Percentiles rank a stretch among this genome's conserved stretches.
These are phyloP conservation scores for Pyrenophora teres DNA, from an alignment of 2,329 filamentous ascomycete genomes.

Conservation along the genomic window DNA sequence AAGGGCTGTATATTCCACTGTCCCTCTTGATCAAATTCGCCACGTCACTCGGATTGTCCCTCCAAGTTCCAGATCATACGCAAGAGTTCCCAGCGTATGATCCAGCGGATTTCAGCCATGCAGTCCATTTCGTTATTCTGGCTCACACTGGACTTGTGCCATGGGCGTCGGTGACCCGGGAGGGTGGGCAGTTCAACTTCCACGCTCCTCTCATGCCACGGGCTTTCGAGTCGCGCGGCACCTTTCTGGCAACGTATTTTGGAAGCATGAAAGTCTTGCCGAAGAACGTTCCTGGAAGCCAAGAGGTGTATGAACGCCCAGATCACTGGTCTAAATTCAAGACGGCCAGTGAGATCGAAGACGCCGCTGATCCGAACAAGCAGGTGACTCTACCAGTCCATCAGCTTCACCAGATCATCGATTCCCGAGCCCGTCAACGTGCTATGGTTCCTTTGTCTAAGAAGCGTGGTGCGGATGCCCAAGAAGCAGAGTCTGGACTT, in stretches of 20 bases:
- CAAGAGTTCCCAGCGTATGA: constrained; percentile 2
- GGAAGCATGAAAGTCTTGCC: constrained; percentile 23
- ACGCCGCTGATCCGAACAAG: constrained; percentile 1
- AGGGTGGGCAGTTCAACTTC: constrained; percentile 17
- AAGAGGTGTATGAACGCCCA: constrained; percentile 6
- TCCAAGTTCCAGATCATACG: neutral
- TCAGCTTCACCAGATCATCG: neutral
- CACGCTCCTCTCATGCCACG: constrained; percentile 3
- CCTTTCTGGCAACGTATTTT: constrained; percentile 22
- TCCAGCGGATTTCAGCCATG: constrained; percentile 27
- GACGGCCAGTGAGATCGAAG: constrained; percentile 16
- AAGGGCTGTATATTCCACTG: constrained; percentile 21
- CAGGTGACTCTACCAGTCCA: constrained; percentile 3
- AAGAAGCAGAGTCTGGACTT: neutral
- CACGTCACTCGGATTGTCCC: constrained; percentile 5
- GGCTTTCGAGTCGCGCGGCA: neutral
- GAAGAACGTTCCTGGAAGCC: neutral
- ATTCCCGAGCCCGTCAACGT: constrained; percentile 2
- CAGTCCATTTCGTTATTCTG: constrained; percentile 13
- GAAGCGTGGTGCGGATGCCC: constrained; percentile 4
- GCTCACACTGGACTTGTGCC: constrained; percentile 17
- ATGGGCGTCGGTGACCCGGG: constrained; percentile 19
- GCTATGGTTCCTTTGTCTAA: neutral
- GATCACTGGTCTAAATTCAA: constrained; percentile 22
- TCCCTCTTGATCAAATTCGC: constrained; percentile 12